Percentiles rank a stretch among this genome's conserved stretches.
Conservation (phyloP, 2,329 filamentous ascomycete genomes). For the Diaporthe vexans region DNA sequence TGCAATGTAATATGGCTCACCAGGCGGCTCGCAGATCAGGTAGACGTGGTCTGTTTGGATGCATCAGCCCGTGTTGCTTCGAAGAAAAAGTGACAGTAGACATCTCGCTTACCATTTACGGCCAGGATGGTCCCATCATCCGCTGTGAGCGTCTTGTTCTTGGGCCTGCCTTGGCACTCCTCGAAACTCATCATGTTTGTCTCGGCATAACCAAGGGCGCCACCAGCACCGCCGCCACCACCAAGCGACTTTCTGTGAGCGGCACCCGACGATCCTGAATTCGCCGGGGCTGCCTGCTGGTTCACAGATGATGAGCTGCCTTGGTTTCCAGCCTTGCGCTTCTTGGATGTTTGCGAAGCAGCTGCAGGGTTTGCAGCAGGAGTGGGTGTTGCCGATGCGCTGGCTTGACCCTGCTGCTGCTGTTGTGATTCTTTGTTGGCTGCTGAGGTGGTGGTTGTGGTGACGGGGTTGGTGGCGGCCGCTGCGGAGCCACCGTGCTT, state of each 20-base stretch:
- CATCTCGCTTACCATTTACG: conserved; percentile 80
- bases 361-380: conserved; percentile 49
- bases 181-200: conserved; percentile 94
- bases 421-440: conserved; percentile 39
- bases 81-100: conserved; percentile 12
- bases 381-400: conserved; percentile 45
- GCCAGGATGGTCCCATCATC: conserved; percentile 90
- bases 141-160: conserved; percentile 83
- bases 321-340: conserved; percentile 81
- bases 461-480: conserved; percentile 51
- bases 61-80: conserved; percentile 24
- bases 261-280: conserved; percentile 46
- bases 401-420: conserved; percentile 46
- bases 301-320: conserved; percentile 48
- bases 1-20: conserved; percentile 96
- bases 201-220: conserved; percentile 64
- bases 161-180: conserved; percentile 75
- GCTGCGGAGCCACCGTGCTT: conserved; percentile 52
- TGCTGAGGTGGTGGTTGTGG: conserved; percentile 42
- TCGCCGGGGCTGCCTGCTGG: conserved; percentile 14
- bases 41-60: conserved; percentile 79
- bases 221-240: conserved; percentile 42
- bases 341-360: conserved; percentile 76
- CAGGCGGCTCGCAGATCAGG: conserved; percentile 95
- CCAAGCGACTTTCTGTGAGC: conserved; percentile 45